Evolutionary conservation across 108 stramenopile species (phyloP), one percentile per base, ranked within the genome.

Genomic region (Cyclotella kingstonii): DNA sequence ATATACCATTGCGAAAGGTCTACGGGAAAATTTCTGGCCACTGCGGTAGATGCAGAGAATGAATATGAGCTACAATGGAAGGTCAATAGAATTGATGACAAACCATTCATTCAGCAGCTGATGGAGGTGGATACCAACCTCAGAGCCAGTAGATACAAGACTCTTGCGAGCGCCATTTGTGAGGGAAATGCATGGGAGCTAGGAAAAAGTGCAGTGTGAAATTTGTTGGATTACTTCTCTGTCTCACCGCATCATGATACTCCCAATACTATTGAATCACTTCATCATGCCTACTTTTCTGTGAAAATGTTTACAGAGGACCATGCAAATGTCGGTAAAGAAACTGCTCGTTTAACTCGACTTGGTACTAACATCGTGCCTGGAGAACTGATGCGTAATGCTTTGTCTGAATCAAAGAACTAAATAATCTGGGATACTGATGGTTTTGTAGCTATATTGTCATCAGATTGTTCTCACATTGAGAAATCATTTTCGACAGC

Each of bases 271-370:
- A n/a, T n/a, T n/a, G n/a, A n/a, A n/a, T n/a, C n/a, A n/a, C n/a
- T n/a, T n/a, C n/a, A n/a, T n/a, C n/a, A n/a, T n/a, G n/a, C n/a
- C n/a, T n/a, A n/a, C 54, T 72, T 91, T 34, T 68, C 60, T 8
- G 85, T 91, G 33, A 91, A 91, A 57, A 91, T 91, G 90, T 85
- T 91, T 22, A 91, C 90, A 6, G 90, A 86, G 18, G 90, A 91
- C 40, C 86, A 87, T 45, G 64, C 38, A 18, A 81, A 78, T 35
- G 77, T 81, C 48, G 81, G 75, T 18, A 78, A 70, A 22, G 81
- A 81, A 53, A 81, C 81, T 14, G 65, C 76, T 28, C 72, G 77
- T 36, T 65, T 84, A 30, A 80, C 88, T 42, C 82, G 73, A 27
- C 58, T 86, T 33, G 83, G 81, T 25, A 56, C 45, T 21, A 60